Evolutionary conservation across 164 flowering plant genomes (phyloP), one percentile per base, ranked within the genome.

Genomic region (Litsea cubeba): DNA sequence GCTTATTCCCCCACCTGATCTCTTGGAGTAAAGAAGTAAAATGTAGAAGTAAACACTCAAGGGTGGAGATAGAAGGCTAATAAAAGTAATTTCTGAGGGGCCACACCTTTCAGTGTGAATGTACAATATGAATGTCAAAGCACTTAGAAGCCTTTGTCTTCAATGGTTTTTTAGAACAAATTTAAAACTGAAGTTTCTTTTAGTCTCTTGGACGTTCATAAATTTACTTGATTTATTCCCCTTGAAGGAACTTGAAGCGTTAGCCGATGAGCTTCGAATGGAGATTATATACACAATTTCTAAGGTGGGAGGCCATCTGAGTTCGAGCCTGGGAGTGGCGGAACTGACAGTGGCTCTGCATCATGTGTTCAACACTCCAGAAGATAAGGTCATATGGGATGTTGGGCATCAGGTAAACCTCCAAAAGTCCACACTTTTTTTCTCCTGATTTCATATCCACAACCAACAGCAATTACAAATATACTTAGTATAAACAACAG

Each of bases 311-410:
- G 89, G 89, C 1, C 89, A 87, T 62, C 72, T 85, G 63, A 81
- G 89, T 50, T 77, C 89, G 25, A 85, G 84, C 82, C 64, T 87
- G 12, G 89, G 89, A 1, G 87, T 83, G 49, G 76, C 76, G 5
- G 89, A 87, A 62, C 80, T 87, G 12, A 81, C 89, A 0, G 85
- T 85, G 20, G 87, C 89, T n/a, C 84, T 87, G 28, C 89, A 87
- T 71, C 82, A 83, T 73, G 89, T 87, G 0, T 87, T 87, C 78
- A 69, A 79, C 78, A 68, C 84, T 0, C 89, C 89, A 6, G 78
- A 82, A 20, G 89, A 86, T 50, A 86, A 79, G 69, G 81, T 86
- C 72, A 69, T 75, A 23, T 75, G 77, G 77, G 77, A 75, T 50
- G 72, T 75, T 8, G 77, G 77, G 1, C 77, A 82, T 82, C 58